Evolutionary conservation across 306 rosid genomes (phyloP), one percentile per base, ranked within the genome.

Genomic region (Glycine soja): DNA sequence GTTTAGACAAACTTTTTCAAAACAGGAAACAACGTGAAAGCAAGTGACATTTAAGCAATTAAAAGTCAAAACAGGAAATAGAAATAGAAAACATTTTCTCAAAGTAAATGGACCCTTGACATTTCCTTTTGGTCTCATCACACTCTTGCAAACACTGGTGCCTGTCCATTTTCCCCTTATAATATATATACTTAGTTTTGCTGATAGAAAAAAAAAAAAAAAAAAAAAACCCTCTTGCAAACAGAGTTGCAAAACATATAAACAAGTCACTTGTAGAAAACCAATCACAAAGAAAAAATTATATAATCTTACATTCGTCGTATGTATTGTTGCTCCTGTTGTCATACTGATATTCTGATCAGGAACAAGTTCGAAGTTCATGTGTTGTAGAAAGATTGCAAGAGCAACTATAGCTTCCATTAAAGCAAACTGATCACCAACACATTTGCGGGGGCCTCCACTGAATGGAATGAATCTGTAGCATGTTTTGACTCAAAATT

Each of bases 241-340:
- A 24, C 30, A 63, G 50, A 81, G 12, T 67, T 57, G 62, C 64
- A 61, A 75, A 15, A 40, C 81, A 50, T 3, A 40, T 62, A 24
- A 79, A 66, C 36, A 62, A 78, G 8, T n/a, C 50, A 42, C 1
- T 30, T 42, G 74, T 15, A n/a, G 80, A 47, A 64, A 76, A 75
- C 40, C 40, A 24, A 24, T 24, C 30, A 24, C 30, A 24, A 24
- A 24, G 1, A 24, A 24, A 24, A 1, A 24, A 24, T 24, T 24
- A 24, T 24, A 24, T 24, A 24, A 24, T 24, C 43, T 95, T 93
- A 95, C 97, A 69, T 91, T 91, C 82, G 98, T 87, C 12, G 99
- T 91, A 84, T 95, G 99, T 86, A 95, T 95, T 69, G 99, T 95
- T 81, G 99, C 97, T 58, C 99, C 99, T 13, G 99, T 91, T 16